phyloP scores from a whole-genome alignment of 2,329 filamentous ascomycete genomes.

The Alternaria arborescens region DNA sequence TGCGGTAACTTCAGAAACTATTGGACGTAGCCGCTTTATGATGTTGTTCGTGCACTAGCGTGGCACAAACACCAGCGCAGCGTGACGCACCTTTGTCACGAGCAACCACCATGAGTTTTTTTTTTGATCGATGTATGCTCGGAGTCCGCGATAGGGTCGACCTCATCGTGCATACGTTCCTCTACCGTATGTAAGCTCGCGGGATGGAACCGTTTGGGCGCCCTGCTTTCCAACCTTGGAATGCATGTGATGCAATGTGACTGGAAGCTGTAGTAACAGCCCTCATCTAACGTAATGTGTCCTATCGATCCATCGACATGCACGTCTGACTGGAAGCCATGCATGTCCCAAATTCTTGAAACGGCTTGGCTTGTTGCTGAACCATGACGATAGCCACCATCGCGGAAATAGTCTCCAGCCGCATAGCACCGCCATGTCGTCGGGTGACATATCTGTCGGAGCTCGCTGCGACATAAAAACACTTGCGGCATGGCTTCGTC shows the following conservation, averaged over 20 bases:
- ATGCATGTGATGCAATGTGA: slow-evolving; percentile 7
- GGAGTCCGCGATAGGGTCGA: slow-evolving; percentile 8
- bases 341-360: slow-evolving; percentile 12
- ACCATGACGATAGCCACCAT: slow-evolving; percentile 8
- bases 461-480: slow-evolving; percentile 3
- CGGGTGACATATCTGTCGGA: slow-evolving; percentile 8
- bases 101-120: slow-evolving; percentile 7
- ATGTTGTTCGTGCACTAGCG: slow-evolving; percentile 25
- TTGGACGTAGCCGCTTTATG: slow-evolving; percentile 16
- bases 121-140: slow-evolving; percentile 9
- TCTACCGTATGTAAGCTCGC: slow-evolving; percentile 20
- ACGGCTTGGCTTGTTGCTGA: slow-evolving; percentile 13
- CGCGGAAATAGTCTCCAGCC: slow-evolving; percentile 7
- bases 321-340: slow-evolving; percentile 21
- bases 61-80: slow-evolving; percentile 15
- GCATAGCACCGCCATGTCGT: slow-evolving; percentile 12
- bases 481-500: slow-evolving; percentile 1
- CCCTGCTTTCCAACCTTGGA: slow-evolving; percentile 3
- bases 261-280: slow-evolving; percentile 17
- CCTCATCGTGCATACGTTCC: slow-evolving; percentile 11
- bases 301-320: slow-evolving; percentile 13
- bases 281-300: slow-evolving; percentile 20
- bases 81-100: slow-evolving; percentile 3
- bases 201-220: slow-evolving; percentile 34
- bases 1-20: slow-evolving; percentile 11